phyloP scores from a whole-genome alignment of 176 grass and related monocot genomes.

The Oryza australiensis region DNA sequence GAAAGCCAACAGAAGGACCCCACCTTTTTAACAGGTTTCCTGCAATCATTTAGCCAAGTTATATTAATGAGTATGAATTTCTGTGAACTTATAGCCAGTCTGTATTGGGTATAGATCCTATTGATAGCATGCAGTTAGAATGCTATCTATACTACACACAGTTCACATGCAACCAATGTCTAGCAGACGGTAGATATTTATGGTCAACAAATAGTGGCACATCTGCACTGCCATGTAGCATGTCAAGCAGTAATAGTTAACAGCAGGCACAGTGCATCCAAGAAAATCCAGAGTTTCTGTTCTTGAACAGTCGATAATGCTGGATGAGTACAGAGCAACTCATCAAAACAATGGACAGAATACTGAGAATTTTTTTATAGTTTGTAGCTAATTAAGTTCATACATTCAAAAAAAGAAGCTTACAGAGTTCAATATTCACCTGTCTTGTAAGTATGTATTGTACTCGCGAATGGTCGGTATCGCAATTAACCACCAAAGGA shows the following conservation, averaged over 20 bases:
- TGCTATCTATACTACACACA: background rate
- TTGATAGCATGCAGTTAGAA: background rate
- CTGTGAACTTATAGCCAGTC: background rate
- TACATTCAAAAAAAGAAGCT: conserved; percentile 25
- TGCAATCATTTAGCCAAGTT: conserved; percentile 41
- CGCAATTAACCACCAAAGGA: conserved; percentile 98
- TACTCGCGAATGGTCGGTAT: conserved; percentile 98
- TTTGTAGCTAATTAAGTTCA: conserved; percentile 19
- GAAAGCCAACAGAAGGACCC: conserved; percentile 97
- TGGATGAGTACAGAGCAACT: background rate
- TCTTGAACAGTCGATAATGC: conserved; percentile 5
- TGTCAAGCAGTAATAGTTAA: conserved; percentile 24
- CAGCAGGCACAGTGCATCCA: background rate
- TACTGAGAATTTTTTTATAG: conserved; percentile 10
- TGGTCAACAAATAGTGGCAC: conserved; percentile 19
- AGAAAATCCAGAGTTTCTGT: conserved; percentile 20
- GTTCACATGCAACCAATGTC: conserved; percentile 28
- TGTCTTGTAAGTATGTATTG: conserved; percentile 98
- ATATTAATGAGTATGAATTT: background rate
- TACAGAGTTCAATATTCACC: conserved; percentile 47
- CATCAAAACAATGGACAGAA: conserved; percentile 12
- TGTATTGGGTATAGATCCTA: background rate
- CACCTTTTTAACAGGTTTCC: conserved; percentile 93
- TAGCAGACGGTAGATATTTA: conserved; percentile 20
- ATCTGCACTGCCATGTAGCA: conserved; percentile 26